phyloP scores from a whole-genome alignment of 1,139 yeast species.

The Saccharomyces hybrid region DNA sequence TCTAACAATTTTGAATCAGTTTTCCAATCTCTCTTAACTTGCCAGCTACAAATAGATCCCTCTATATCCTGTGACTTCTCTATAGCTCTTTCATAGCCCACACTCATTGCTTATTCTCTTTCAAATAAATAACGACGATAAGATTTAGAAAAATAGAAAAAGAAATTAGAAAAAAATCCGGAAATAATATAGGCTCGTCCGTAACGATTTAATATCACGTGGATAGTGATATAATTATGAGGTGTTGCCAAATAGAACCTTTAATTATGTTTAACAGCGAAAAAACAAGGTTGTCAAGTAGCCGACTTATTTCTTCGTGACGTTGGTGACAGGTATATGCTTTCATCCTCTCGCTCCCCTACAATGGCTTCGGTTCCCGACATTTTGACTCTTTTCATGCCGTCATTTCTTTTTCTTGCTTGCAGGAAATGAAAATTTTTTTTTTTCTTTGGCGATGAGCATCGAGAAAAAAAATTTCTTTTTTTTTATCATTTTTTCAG shows the following conservation, averaged over 20 bases:
- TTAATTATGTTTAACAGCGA: not conserved
- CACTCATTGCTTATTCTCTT: not conserved
- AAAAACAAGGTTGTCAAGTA: not conserved
- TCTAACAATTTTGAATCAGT: not conserved
- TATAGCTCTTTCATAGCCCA: not conserved
- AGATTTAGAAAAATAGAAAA: not conserved
- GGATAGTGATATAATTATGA: not conserved
- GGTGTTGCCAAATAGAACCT: not conserved
- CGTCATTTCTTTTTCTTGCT: not conserved
- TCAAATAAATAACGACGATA: not conserved
- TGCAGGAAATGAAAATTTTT: not conserved
- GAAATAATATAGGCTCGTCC: not conserved
- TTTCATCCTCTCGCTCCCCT: not conserved
- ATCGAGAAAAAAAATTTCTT: not conserved
- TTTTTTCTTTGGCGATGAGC: not conserved
- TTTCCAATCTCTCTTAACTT: not conserved
- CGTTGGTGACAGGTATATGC: not conserved
- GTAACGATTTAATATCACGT: not conserved
- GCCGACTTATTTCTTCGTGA: not conserved
- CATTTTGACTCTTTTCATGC: not conserved
- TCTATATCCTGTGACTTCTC: not conserved
- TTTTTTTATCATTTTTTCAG: slow-evolving; percentile 30
- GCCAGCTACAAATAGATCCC: not conserved
- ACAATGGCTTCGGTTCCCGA: not conserved
- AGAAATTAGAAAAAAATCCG: not conserved